Base-by-base conservation (phyloP, 1,284 basidiomycete genomes). In the Fomitiporia mediterranea region DNA sequence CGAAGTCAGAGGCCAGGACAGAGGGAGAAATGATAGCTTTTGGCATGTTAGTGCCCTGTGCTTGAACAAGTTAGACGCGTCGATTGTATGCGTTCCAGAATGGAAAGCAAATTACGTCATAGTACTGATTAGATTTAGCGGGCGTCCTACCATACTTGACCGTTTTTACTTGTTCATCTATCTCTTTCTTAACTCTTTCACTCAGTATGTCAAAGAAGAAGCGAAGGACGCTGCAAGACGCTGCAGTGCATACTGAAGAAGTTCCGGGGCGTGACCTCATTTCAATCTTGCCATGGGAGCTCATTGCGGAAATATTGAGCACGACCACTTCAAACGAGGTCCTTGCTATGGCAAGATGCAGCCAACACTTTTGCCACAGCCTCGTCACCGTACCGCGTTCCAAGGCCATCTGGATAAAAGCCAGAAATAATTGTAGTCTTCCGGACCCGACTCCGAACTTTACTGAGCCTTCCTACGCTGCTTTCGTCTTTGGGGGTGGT, bases 1-100 rank as follows among this genome's bases (percentile, higher is more conserved):
- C 92, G 73, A 98, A 93, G 77, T 98, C 93, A n/a, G 90, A 93
- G 58, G 93, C 92, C 27, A 95, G 86, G 38, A 94, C 91, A 13
- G 91, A 94, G 30, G 92, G 92, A 7, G 91, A 85, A 69, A 96
- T 91, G 72, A 95, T 94, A 17, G 90, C 85, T 66, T 81, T 81
- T 63, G 85, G 88, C 91, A 94, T 93, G 57, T 60, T 67, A 28
- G 30, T 0, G 4, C 5, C 4, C 7, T 46, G 8, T 23, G n/a
- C 6, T 27, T 27, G 21, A 25, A 44, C 19, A 27, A 44, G 23
- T n/a, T 2, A 25, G 9, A n/a, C 6, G 44, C n/a, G 25, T 15
- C 1, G 25, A 30, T 46, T 46, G 25, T 46, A 46, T 46, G 44
- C 44, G 23, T 34, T 15, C 44, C n/a, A 47, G 28, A 13, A n/a